Conservation (phyloP, 2,329 filamentous ascomycete species). For the Massarina eburnea region DNA sequence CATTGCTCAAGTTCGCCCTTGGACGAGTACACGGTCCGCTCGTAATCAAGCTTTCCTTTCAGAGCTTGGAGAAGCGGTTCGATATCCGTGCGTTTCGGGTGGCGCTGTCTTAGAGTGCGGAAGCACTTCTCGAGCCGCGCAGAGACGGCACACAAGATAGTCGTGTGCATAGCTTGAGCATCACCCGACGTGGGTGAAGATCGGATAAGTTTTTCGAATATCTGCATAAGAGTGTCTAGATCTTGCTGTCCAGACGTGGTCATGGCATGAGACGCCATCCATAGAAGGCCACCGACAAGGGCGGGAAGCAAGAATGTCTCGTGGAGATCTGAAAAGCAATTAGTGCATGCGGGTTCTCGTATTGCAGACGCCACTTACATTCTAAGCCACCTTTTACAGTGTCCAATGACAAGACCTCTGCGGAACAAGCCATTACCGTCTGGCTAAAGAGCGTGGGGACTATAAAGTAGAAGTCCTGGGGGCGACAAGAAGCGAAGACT, state of each 20-base stretch:
- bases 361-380: constrained; percentile 54
- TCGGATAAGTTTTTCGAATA: constrained; percentile 71
- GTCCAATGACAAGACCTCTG: constrained; percentile 66
- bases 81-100: constrained; percentile 68
- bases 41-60: constrained; percentile 54
- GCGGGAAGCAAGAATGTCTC: constrained; percentile 81
- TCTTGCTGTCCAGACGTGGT: constrained; percentile 63
- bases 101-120: constrained; percentile 65
- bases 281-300: constrained; percentile 71
- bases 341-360: constrained; percentile 4
- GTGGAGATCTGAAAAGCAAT: constrained; percentile 61
- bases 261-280: constrained; percentile 71
- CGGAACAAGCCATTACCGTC: constrained; percentile 70
- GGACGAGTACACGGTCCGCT: constrained; percentile 64
- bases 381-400: constrained; percentile 74
- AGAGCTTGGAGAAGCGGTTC: constrained; percentile 69
- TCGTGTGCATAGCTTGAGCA: constrained; percentile 68
- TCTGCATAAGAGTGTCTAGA: constrained; percentile 68
- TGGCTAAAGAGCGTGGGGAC: constrained; percentile 77
- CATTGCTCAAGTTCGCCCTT: constrained; percentile 70
- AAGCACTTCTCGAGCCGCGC: constrained; percentile 69
- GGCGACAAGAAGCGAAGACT: constrained; percentile 77
- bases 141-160: constrained; percentile 71
- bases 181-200: constrained; percentile 72
- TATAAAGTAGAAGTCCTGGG: constrained; percentile 79